These are phyloP conservation scores for Fraxinus xanthoxyloides DNA, from an alignment of 305 asterid species.

Conservation along the genomic window DNA sequence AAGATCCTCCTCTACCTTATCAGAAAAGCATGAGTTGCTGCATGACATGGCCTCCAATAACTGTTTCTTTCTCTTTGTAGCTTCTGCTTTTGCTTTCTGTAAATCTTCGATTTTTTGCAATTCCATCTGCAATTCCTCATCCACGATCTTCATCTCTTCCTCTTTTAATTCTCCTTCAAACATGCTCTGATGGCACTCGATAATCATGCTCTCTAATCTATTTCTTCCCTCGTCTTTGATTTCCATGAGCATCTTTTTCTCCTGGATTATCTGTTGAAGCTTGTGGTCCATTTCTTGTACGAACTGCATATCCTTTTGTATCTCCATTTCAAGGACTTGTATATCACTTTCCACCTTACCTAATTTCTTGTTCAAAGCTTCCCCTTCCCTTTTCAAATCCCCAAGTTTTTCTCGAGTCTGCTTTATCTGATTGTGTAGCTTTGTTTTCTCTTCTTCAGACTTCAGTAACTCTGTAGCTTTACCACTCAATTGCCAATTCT, in stretches of 20 bases:
- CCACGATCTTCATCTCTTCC: slow-evolving; percentile 56
- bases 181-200: slow-evolving; percentile 56
- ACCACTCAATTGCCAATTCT: slow-evolving; percentile 55
- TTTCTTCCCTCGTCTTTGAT: slow-evolving; percentile 47
- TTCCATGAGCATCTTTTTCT: slow-evolving; percentile 60
- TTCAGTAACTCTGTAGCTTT: slow-evolving; percentile 78
- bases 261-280: slow-evolving; percentile 42
- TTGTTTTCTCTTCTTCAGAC: slow-evolving; percentile 75
- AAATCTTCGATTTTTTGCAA: slow-evolving; percentile 36
- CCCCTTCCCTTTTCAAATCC: slow-evolving; percentile 45
- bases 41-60: slow-evolving; percentile 44
- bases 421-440: slow-evolving; percentile 62
- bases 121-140: slow-evolving; percentile 48
- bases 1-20: slow-evolving; percentile 66
- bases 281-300: slow-evolving; percentile 48
- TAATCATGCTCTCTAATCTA: slow-evolving; percentile 53
- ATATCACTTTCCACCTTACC: slow-evolving; percentile 48
- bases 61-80: slow-evolving; percentile 37
- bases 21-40: slow-evolving; percentile 46
- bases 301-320: slow-evolving; percentile 33
- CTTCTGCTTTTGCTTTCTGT: slow-evolving; percentile 38
- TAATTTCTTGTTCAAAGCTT: slow-evolving; percentile 41
- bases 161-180: slow-evolving; percentile 65
- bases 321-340: slow-evolving; percentile 38
- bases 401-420: slow-evolving; percentile 50